These are phyloP conservation scores for Globisporangium alternatum DNA, from an alignment of 352 stramenopile genomes.

Conservation along the genomic window DNA sequence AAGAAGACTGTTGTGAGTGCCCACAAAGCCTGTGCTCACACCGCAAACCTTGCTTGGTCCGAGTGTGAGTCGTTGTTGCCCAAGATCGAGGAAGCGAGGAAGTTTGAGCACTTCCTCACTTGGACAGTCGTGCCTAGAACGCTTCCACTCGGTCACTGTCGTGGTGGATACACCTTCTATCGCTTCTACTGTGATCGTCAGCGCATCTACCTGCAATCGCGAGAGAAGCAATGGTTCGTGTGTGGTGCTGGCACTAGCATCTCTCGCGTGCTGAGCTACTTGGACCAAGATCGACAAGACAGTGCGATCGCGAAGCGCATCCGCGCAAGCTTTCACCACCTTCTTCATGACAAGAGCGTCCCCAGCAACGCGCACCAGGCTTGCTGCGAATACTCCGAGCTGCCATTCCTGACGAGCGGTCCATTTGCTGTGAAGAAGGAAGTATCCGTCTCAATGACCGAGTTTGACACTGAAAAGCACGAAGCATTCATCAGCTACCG, in stretches of 20 bases:
- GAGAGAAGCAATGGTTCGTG: conserved; percentile 46
- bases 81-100: conserved; percentile 41
- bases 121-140: conserved; percentile 59
- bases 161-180: conserved; percentile 51
- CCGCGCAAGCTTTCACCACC: conserved; percentile 34
- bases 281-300: conserved; percentile 39
- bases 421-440: conserved; percentile 49
- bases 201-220: conserved; percentile 50
- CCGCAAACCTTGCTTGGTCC: conserved; percentile 60
- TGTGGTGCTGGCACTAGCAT: conserved; percentile 29
- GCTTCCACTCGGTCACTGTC: conserved; percentile 53
- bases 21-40: conserved; percentile 57
- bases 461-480: conserved; percentile 46
- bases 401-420: conserved; percentile 31
- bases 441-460: conserved; percentile 32
- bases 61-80: conserved; percentile 50
- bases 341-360: conserved; percentile 29
- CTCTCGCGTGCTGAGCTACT: conserved; percentile 41
- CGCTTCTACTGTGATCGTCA: conserved; percentile 58
- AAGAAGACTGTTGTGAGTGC: conserved; percentile 35
- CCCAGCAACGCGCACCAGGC: conserved; percentile 6
- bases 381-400: conserved; percentile 37
- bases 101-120: conserved; percentile 65
- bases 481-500: conserved; percentile 42
- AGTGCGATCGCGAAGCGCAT: conserved; percentile 29